A percentile compares a stretch with the other conserved stretches of the same genome.
These are phyloP conservation scores for Glycyrrhiza uralensis DNA, from an alignment of 306 rosid genomes.

Conservation along the genomic window DNA sequence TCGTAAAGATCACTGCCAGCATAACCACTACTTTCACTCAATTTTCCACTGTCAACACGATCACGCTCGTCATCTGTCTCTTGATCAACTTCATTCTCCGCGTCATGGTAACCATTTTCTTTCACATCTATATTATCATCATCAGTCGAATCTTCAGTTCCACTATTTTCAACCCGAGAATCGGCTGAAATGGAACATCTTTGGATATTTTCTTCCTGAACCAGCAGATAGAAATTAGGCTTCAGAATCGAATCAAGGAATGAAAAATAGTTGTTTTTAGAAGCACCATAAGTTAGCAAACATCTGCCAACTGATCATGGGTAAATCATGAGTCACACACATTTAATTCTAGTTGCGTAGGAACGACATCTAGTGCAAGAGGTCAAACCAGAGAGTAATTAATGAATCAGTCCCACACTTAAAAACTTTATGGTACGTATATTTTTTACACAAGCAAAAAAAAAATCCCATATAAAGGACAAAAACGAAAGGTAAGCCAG, in stretches of 20 bases:
- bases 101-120: constrained; percentile 92
- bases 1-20: constrained; percentile 97
- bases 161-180: constrained; percentile 86
- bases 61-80: constrained; percentile 95
- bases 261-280: not conserved
- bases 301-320: not conserved
- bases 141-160: constrained; percentile 84
- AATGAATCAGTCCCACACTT: not conserved
- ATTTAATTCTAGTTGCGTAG: not conserved
- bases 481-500: not conserved
- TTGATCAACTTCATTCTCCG: constrained; percentile 87
- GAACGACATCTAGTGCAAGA: not conserved
- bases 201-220: constrained; percentile 90
- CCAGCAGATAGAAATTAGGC: constrained; percentile 18
- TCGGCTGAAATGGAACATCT: constrained; percentile 97
- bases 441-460: not conserved
- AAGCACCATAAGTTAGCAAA: not conserved
- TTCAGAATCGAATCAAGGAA: not conserved
- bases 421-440: not conserved
- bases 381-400: not conserved
- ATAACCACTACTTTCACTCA: constrained; percentile 98
- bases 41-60: constrained; percentile 85
- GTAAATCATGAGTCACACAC: not conserved
- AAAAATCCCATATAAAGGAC: not conserved
- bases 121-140: constrained; percentile 75